phyloP scores from a whole-genome alignment of 768 basidiomycete species.

The Panellus pusillus region DNA sequence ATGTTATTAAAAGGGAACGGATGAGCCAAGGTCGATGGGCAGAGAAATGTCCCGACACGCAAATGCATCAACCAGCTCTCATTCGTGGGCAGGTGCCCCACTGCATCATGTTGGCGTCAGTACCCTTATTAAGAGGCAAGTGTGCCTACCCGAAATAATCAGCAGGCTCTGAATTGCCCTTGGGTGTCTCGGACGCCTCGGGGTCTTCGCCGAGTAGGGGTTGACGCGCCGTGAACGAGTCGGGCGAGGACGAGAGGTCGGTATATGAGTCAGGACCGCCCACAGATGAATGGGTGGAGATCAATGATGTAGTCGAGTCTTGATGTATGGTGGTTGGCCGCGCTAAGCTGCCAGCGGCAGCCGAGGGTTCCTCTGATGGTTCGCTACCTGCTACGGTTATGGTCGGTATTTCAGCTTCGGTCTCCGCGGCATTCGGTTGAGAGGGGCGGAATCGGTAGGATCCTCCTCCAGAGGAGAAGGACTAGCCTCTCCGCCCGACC shows the following conservation, averaged over 20 bases:
- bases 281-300: conserved; percentile 21
- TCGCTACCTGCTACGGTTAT: conserved; percentile 18
- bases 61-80: conserved; percentile 13
- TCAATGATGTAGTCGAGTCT: conserved; percentile 17
- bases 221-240: conserved; percentile 39
- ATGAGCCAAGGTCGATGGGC: conserved; percentile 10
- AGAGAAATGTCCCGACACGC: conserved; percentile 17
- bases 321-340: conserved; percentile 18
- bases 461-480: conserved; percentile 3
- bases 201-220: conserved; percentile 33
- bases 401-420: conserved; percentile 25
- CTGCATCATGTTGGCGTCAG: neutral
- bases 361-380: conserved; percentile 2
- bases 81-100: conserved; percentile 13
- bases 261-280: conserved; percentile 34
- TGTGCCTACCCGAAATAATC: conserved; percentile 18
- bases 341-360: neutral
- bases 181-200: conserved; percentile 21
- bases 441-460: neutral
- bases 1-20: conserved; percentile 23
- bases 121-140: conserved; percentile 2
- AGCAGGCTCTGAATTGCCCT: conserved; percentile 16
- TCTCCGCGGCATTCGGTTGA: neutral
- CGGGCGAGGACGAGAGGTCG: conserved; percentile 45
- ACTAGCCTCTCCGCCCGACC: conserved; percentile 14